These are phyloP conservation scores for Phalaenopsis hybrid DNA, from an alignment of 116 monocot genomes.

Conservation along the genomic window DNA sequence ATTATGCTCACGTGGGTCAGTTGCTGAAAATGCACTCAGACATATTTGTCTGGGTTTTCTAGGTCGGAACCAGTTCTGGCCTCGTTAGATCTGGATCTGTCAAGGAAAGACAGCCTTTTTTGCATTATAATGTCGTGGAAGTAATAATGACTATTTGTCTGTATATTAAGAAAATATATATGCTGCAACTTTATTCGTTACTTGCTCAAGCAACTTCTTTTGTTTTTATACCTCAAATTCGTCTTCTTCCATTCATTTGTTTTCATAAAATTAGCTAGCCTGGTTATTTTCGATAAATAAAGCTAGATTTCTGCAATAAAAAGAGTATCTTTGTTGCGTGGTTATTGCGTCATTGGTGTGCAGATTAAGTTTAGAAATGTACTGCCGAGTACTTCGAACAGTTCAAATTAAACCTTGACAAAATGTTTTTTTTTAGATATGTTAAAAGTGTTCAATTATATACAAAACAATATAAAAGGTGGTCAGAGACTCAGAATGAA, in stretches of 20 bases:
- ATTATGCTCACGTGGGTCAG: too few relatives aligned
- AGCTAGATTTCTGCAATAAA: too few relatives aligned
- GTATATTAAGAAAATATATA: background rate
- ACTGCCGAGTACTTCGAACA: too few relatives aligned
- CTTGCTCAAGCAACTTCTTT: background rate
- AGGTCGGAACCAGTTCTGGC: too few relatives aligned
- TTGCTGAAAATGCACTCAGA: too few relatives aligned
- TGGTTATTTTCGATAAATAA: background rate
- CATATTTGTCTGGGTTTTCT: too few relatives aligned
- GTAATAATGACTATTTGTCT: background rate
- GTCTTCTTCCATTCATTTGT: background rate
- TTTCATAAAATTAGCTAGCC: background rate
- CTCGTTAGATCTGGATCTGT: too few relatives aligned
- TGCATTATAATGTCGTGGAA: slow-evolving; percentile 3
- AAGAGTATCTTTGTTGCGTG: background rate
- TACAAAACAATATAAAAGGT: too few relatives aligned
- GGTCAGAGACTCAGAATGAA: too few relatives aligned
- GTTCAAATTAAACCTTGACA: too few relatives aligned
- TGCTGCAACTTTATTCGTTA: background rate
- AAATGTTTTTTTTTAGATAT: too few relatives aligned
- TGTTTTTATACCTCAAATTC: background rate
- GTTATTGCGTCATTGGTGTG: background rate
- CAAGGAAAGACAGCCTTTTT: background rate
- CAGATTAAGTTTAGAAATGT: background rate
- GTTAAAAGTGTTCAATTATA: too few relatives aligned